Evolutionary conservation across 805 yeast species (phyloP).

Genomic region (Starmera pachycereana): DNA sequence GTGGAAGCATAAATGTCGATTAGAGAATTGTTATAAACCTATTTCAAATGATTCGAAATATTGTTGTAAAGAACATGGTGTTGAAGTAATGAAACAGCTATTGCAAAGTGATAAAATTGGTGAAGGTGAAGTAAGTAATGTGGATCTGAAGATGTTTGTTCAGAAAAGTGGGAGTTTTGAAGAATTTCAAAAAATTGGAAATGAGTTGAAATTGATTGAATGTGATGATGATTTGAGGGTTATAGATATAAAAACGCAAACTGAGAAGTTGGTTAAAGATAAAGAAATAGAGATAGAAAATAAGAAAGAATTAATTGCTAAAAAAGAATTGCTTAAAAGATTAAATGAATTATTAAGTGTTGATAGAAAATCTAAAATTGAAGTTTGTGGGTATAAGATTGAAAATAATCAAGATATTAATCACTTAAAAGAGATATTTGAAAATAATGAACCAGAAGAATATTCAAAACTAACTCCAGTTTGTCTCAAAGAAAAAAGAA

Average conservation of each 20-base stretch:
- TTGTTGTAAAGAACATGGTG: constrained; percentile 68
- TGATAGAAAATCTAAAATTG: constrained; percentile 26
- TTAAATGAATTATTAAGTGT: constrained; percentile 16
- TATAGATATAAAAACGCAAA: background rate
- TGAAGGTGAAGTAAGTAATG: constrained; percentile 2
- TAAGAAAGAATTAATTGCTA: constrained; percentile 10
- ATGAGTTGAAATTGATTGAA: constrained; percentile 31
- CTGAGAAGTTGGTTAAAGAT: background rate
- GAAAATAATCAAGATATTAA: constrained; percentile 1
- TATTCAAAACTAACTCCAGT: constrained; percentile 12
- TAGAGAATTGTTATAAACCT: constrained; percentile 46
- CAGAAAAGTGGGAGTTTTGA: constrained; percentile 4
- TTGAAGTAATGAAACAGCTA: constrained; percentile 1
- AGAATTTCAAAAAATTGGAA: constrained; percentile 23
- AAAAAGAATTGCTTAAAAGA: constrained; percentile 16
- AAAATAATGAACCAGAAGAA: background rate
- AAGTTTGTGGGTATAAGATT: constrained; percentile 38
- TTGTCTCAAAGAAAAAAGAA: constrained; percentile 44
- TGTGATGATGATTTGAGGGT: constrained; percentile 8
- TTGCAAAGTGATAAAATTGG: background rate
- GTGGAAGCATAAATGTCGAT: constrained; percentile 73
- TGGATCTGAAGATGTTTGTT: constrained; percentile 7
- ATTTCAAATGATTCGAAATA: constrained; percentile 49
- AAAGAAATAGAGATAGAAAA: constrained; percentile 4
- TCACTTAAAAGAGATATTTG: background rate